A percentile compares a stretch with the other conserved stretches of the same genome.
These are phyloP conservation scores for rapeseed (Brassica napus) DNA, from an alignment of 345 rosid genomes.

Conservation along the genomic window DNA sequence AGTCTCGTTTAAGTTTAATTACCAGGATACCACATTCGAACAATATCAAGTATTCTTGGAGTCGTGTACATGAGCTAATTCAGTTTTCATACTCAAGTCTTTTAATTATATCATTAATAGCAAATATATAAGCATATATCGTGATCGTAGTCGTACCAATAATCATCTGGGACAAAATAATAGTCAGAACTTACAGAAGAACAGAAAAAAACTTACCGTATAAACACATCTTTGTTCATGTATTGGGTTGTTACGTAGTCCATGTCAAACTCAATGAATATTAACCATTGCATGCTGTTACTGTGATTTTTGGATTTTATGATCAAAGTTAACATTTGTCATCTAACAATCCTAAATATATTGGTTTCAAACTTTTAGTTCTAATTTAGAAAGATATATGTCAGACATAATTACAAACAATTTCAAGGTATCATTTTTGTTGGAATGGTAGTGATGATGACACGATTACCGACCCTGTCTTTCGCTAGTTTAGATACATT, in stretches of 20 bases:
- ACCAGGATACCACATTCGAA: not conserved
- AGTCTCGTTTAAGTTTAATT: slow-evolving; percentile 10
- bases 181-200: not conserved
- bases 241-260: not conserved
- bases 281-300: not conserved
- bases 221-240: not conserved
- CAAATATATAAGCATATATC: not conserved
- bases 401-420: slow-evolving; percentile 7
- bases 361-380: not conserved
- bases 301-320: not conserved
- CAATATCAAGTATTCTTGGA: not conserved
- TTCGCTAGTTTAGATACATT: not conserved
- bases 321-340: not conserved
- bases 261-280: not conserved
- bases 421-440: not conserved
- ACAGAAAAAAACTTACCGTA: not conserved
- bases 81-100: not conserved
- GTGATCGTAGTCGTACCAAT: not conserved
- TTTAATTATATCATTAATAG: not conserved
- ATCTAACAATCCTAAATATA: not conserved
- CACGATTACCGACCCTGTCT: not conserved
- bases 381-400: not conserved
- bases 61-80: not conserved
- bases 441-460: not conserved
- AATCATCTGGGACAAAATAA: not conserved